These are phyloP conservation scores for Bassia scoparia DNA, from an alignment of 148 eudicot genomes.

Conservation along the genomic window DNA sequence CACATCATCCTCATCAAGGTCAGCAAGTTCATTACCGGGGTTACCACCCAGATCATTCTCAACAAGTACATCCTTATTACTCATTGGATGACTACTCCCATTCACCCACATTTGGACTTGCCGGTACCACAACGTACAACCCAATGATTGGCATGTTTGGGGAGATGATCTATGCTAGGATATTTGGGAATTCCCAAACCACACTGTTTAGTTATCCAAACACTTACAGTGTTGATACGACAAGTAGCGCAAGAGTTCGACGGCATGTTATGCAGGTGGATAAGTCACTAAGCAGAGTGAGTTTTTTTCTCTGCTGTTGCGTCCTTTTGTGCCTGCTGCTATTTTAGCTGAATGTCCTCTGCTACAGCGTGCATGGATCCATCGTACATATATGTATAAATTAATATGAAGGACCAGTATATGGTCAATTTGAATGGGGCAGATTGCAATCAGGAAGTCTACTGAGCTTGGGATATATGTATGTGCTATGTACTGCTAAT, in stretches of 20 bases:
- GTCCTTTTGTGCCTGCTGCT: conserved; percentile 50
- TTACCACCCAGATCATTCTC: background rate
- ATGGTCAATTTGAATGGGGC: background rate
- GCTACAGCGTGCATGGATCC: background rate
- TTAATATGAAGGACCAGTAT: background rate
- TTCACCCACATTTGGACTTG: conserved; percentile 27
- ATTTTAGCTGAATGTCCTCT: conserved; percentile 32
- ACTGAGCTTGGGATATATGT: too few relatives aligned
- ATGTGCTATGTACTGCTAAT: too few relatives aligned
- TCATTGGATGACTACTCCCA: conserved; percentile 10
- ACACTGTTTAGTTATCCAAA: conserved; percentile 37
- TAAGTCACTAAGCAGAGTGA: conserved; percentile 52
- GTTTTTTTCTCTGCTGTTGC: conserved; percentile 59
- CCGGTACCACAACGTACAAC: conserved; percentile 36
- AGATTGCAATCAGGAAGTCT: too few relatives aligned
- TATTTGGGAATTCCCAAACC: conserved; percentile 52
- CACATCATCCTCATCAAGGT: background rate
- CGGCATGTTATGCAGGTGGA: conserved; percentile 52
- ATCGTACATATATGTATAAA: conserved; percentile 23
- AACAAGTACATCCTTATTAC: background rate
- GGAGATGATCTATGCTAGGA: conserved; percentile 55
- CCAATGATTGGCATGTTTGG: conserved; percentile 55
- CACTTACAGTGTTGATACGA: conserved; percentile 35
- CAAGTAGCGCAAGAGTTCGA: conserved; percentile 41
- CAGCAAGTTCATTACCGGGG: background rate